A percentile compares a stretch with the other conserved stretches of the same genome.
Conservation (phyloP, 1,139 yeast genomes). For the Pichia sp. region DNA sequence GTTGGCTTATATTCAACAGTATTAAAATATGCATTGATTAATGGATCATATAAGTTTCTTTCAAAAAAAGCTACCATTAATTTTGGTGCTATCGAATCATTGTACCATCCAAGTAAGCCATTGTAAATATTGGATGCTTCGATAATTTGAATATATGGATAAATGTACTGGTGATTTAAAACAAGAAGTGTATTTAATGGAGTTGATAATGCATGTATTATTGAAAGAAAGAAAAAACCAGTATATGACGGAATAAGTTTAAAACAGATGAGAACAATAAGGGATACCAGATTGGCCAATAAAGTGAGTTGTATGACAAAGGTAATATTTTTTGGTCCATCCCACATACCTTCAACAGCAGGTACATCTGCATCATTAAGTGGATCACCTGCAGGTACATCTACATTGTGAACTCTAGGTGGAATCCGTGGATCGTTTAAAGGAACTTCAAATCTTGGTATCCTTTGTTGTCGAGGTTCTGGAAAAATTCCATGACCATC, state of each 20-base stretch:
- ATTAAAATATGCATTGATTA: constrained; percentile 15
- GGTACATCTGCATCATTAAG: background rate
- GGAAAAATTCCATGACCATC: too few species aligned
- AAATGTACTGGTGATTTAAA: background rate
- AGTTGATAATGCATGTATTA: background rate
- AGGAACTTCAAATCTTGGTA: too few species aligned
- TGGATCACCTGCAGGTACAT: background rate
- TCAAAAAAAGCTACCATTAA: constrained; percentile 5
- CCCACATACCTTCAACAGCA: constrained; percentile 11
- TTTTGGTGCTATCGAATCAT: constrained; percentile 4
- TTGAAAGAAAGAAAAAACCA: background rate
- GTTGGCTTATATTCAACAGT: constrained; percentile 21
- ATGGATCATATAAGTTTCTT: constrained; percentile 22
- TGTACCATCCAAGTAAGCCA: background rate
- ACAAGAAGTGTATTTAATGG: background rate
- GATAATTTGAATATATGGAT: background rate
- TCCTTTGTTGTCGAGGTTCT: too few species aligned
- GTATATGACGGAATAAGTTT: constrained; percentile 47
- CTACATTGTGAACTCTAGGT: too few species aligned
- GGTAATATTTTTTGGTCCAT: constrained; percentile 14
- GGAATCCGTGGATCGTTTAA: too few species aligned
- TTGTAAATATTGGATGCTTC: background rate
- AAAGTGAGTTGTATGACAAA: constrained; percentile 21
- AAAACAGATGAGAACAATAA: constrained; percentile 39
- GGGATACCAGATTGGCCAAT: constrained; percentile 38